A percentile compares a stretch with the other conserved stretches of the same genome.
Conservation (phyloP, 345 rosid genomes). For the Erysimum cheiranthoides region DNA sequence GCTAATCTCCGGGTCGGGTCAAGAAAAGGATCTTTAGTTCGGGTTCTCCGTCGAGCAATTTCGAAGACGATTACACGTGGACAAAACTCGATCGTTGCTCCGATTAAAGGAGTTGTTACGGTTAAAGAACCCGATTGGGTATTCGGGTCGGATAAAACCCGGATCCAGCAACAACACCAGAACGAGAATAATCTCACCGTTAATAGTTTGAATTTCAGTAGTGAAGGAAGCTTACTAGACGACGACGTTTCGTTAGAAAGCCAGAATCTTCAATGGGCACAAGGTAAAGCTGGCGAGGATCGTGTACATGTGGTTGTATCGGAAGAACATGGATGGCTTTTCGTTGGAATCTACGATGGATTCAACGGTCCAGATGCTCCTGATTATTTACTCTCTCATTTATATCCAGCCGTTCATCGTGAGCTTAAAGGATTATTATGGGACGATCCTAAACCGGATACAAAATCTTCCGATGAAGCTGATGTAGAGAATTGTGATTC, state of each 20-base stretch:
- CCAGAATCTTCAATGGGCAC: conserved; percentile 98
- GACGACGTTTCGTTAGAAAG: conserved; percentile 72
- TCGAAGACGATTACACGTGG: conserved; percentile 72
- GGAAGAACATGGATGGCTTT: conserved; percentile 93
- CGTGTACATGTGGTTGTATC: conserved; percentile 98
- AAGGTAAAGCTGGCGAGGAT: conserved; percentile 99
- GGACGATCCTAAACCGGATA: conserved; percentile 66
- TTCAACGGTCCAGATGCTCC: conserved; percentile 99
- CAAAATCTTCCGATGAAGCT: conserved; percentile 12
- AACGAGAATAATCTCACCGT: conserved; percentile 69
- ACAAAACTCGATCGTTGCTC: conserved; percentile 81
- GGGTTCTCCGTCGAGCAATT: conserved; percentile 72
- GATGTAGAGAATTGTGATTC: conserved; percentile 26
- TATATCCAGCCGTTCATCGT: conserved; percentile 71
- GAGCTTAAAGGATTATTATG: conserved; percentile 91
- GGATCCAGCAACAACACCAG: conserved; percentile 43
- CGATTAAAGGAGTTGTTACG: conserved; percentile 56
- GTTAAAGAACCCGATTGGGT: conserved; percentile 80
- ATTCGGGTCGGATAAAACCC: conserved; percentile 58
- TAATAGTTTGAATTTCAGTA: conserved; percentile 54
- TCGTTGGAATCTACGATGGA: conserved; percentile 97
- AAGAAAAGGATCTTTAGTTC: conserved; percentile 63
- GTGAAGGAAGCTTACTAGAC: conserved; percentile 71
- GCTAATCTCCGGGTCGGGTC: conserved; percentile 52
- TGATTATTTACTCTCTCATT: conserved; percentile 73